Evolutionary conservation across 441 rosid species (phyloP).

Genomic region (Adansonia grandidieri): DNA sequence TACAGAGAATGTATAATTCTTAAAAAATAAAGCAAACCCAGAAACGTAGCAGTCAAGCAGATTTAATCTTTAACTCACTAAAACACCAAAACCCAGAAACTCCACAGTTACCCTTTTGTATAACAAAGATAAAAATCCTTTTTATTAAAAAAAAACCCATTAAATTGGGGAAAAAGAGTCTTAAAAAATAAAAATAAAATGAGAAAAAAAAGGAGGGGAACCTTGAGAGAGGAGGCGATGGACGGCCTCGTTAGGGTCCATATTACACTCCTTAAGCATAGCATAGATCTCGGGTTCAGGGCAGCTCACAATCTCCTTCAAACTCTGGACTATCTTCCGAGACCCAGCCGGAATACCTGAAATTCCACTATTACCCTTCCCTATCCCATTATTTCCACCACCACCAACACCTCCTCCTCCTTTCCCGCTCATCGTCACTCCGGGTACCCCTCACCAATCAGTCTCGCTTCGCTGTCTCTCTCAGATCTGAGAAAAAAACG

Average conservation of each 20-base stretch:
- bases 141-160: neutral
- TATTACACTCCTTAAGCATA: constrained; percentile 88
- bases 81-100: neutral
- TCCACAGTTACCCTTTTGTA: neutral
- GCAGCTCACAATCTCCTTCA: constrained; percentile 92
- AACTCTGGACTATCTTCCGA: constrained; percentile 87
- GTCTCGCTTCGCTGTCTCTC: neutral
- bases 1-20: neutral
- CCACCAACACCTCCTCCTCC: constrained; percentile 51
- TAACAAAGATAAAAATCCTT: neutral
- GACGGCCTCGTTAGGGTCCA: constrained; percentile 99
- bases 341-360: constrained; percentile 73
- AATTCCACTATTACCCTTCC: constrained; percentile 60
- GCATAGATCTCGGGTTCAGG: constrained; percentile 93
- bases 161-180: neutral
- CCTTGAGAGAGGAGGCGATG: constrained; percentile 96
- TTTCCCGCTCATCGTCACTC: constrained; percentile 55
- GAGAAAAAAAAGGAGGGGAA: constrained; percentile 8
- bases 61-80: neutral
- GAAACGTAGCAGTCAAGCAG: neutral
- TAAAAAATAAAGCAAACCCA: neutral
- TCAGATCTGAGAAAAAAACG: constrained; percentile 20
- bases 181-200: neutral
- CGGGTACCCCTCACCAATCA: constrained; percentile 9
- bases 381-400: constrained; percentile 46